A percentile compares a stretch with the other conserved stretches of the same genome.
phyloP scores from a whole-genome alignment of 1,284 basidiomycete genomes.

The Apiotrichum siamense region DNA sequence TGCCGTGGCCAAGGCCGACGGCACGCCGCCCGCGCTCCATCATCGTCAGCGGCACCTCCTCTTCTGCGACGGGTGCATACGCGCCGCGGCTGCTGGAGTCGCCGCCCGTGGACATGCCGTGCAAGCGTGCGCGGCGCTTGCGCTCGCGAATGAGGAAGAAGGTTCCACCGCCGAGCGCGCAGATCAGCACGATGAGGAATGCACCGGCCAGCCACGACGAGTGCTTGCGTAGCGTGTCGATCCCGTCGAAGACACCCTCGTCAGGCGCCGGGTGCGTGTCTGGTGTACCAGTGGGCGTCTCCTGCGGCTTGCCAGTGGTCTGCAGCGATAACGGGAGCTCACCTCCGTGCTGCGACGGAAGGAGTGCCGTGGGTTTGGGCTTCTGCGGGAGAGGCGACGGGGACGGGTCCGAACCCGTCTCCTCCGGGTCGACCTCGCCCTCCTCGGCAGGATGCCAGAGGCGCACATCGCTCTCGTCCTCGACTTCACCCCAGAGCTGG shows the following conservation, averaged over 20 bases:
- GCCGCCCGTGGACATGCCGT: constrained; percentile 29
- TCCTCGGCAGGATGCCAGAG: constrained; percentile 53
- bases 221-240: constrained; percentile 66
- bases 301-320: not conserved
- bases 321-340: constrained; percentile 23
- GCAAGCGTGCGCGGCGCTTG: constrained; percentile 39
- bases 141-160: constrained; percentile 56
- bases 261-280: constrained; percentile 49
- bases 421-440: constrained; percentile 45
- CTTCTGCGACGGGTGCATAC: constrained; percentile 62
- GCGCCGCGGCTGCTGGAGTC: constrained; percentile 49
- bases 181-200: constrained; percentile 61
- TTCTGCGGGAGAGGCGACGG: constrained; percentile 51
- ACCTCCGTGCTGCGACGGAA: constrained; percentile 76
- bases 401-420: constrained; percentile 48
- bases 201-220: constrained; percentile 83
- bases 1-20: constrained; percentile 27
- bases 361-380: constrained; percentile 77
- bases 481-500: constrained; percentile 85
- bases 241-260: constrained; percentile 78
- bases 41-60: constrained; percentile 68
- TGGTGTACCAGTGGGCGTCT: constrained; percentile 1
- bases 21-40: constrained; percentile 48
- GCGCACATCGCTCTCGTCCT: constrained; percentile 64
- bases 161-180: constrained; percentile 58